Evolutionary conservation across 169 alveolate genomes (phyloP).

Genomic region (Theileria annulata): DNA sequence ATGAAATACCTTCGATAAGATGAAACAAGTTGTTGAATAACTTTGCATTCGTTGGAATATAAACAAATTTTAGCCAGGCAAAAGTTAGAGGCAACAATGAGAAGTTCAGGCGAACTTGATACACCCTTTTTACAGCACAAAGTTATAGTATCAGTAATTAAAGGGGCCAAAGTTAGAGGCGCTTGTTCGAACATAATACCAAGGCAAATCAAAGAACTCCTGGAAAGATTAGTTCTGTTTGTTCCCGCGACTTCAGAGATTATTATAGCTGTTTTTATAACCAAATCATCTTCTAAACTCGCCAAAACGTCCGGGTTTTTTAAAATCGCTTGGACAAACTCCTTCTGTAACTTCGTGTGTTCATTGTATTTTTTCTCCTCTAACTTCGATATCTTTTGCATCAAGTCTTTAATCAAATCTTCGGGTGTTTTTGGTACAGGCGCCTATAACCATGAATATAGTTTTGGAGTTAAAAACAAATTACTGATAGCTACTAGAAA

Average conservation of each 20-base stretch:
- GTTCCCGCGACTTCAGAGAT: conserved; percentile 38
- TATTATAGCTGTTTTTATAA: conserved; percentile 30
- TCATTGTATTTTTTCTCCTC: conserved; percentile 47
- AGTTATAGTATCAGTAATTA: conserved; percentile 26
- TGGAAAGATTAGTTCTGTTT: conserved; percentile 49
- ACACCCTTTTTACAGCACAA: conserved; percentile 46
- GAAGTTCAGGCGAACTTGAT: conserved; percentile 63
- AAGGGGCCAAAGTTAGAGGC: conserved; percentile 13
- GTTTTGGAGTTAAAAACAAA: neutral
- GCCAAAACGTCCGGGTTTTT: conserved; percentile 38
- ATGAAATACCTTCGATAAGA: conserved; percentile 20
- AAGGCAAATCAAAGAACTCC: conserved; percentile 46
- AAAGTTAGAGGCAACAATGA: conserved; percentile 38
- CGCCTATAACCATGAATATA: conserved; percentile 18
- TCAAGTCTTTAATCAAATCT: conserved; percentile 3
- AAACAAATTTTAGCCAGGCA: conserved; percentile 44
- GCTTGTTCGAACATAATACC: conserved; percentile 31
- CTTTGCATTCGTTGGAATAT: conserved; percentile 22
- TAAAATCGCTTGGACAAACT: conserved; percentile 16
- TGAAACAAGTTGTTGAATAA: conserved; percentile 19
- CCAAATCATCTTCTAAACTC: conserved; percentile 23
- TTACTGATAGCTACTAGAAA: neutral
- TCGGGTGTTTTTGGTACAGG: conserved; percentile 36
- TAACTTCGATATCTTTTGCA: conserved; percentile 34
- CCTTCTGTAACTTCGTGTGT: conserved; percentile 48